phyloP scores from a whole-genome alignment of 2,329 filamentous ascomycete species.

The Karstenula rhodostoma region DNA sequence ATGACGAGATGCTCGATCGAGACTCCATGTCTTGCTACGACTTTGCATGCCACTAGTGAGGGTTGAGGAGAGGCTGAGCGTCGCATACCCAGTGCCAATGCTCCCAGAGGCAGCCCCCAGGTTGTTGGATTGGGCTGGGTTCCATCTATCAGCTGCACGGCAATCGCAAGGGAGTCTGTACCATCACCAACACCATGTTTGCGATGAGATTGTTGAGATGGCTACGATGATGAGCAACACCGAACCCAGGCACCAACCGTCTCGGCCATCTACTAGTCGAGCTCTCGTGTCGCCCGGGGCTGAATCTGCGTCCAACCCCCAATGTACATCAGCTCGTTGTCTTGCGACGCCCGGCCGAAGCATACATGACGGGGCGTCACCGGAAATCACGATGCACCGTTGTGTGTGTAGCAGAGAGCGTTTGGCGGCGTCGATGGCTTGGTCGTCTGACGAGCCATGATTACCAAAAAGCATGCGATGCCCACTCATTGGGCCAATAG shows the following conservation, averaged over 20 bases:
- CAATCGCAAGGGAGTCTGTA: constrained; percentile 17
- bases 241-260: constrained; percentile 19
- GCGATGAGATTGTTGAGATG: constrained; percentile 6
- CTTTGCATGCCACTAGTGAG: constrained; percentile 13
- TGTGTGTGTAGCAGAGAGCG: constrained; percentile 23
- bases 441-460: constrained; percentile 32
- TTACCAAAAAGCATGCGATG: constrained; percentile 28
- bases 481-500: constrained; percentile 20
- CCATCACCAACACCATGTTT: background rate
- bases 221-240: constrained; percentile 15
- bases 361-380: constrained; percentile 27
- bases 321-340: constrained; percentile 22
- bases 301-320: constrained; percentile 25
- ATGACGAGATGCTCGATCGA: constrained; percentile 38
- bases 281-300: constrained; percentile 23
- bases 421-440: constrained; percentile 33
- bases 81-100: constrained; percentile 8
- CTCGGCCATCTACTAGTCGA: constrained; percentile 17
- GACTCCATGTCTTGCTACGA: constrained; percentile 24
- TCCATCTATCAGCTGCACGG: constrained; percentile 20
- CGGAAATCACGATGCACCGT: constrained; percentile 33
- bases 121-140: constrained; percentile 19
- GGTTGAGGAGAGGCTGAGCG: constrained; percentile 9
- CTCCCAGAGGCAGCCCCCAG: constrained; percentile 9
- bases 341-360: constrained; percentile 7